Conservation (phyloP, 2,329 filamentous ascomycete species). For the Erysiphe pulchra region DNA sequence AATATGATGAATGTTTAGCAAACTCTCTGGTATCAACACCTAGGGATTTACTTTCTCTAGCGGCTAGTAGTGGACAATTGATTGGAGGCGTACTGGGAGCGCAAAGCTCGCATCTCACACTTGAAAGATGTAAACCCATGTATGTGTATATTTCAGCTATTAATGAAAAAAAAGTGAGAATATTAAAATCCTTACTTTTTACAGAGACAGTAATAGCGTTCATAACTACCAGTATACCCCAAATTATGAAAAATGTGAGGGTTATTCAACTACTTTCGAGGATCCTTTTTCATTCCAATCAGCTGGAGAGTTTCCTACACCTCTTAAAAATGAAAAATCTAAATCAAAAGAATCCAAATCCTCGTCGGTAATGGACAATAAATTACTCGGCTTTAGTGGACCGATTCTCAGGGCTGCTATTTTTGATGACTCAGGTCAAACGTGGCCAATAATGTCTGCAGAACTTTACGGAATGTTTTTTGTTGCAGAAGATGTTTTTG, state of each 20-base stretch:
- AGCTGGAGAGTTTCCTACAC: slow-evolving; percentile 17
- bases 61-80: slow-evolving; percentile 6
- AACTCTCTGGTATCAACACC: too few relatives aligned
- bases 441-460: slow-evolving; percentile 40
- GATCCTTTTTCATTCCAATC: slow-evolving; percentile 34
- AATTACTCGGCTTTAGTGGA: slow-evolving; percentile 49
- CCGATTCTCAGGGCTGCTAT: slow-evolving; percentile 33
- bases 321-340: slow-evolving; percentile 6
- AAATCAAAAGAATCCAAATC: slow-evolving; percentile 2
- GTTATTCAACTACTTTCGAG: slow-evolving; percentile 35
- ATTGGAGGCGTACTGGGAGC: too few relatives aligned
- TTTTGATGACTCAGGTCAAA: slow-evolving; percentile 38
- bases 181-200: too few relatives aligned
- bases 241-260: slow-evolving; percentile 33
- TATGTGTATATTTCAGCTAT: too few relatives aligned
- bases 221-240: slow-evolving; percentile 23
- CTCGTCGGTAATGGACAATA: slow-evolving; percentile 26
- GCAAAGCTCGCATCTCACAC: too few relatives aligned
- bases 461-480: slow-evolving; percentile 80
- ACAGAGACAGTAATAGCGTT: too few relatives aligned
- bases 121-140: too few relatives aligned
- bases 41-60: too few relatives aligned
- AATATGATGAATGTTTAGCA: too few relatives aligned
- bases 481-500: slow-evolving; percentile 57
- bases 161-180: too few relatives aligned